Percentiles rank a stretch among this genome's conserved stretches.
Conservation (phyloP, 805 yeast genomes). For the Blastobotrys terrestris region DNA sequence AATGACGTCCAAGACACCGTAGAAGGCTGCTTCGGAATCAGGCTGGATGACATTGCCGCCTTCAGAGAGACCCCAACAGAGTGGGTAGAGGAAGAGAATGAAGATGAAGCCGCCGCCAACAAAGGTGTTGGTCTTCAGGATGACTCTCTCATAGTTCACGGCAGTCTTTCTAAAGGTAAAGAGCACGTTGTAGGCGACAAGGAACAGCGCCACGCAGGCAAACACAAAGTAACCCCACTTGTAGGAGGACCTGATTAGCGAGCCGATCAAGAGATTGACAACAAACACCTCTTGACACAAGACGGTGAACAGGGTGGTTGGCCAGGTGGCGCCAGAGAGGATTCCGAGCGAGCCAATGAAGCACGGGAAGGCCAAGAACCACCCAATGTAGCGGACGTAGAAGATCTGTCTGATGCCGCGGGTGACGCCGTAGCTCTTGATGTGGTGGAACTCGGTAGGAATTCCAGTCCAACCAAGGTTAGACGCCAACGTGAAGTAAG, state of each 20-base stretch:
- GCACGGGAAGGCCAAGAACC: conserved; percentile 51
- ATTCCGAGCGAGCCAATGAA: conserved; percentile 32
- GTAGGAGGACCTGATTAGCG: conserved; percentile 48
- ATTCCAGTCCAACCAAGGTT: conserved; percentile 50
- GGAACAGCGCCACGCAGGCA: conserved; percentile 40
- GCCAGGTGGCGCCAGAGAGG: conserved; percentile 29
- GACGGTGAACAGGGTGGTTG: conserved; percentile 29
- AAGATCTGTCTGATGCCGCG: conserved; percentile 45
- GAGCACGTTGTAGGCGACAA: conserved; percentile 21
- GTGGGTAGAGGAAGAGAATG: conserved; percentile 46
- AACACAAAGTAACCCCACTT: conserved; percentile 67
- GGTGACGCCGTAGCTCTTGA: conserved; percentile 22
- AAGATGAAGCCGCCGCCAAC: conserved; percentile 19
- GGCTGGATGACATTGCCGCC: conserved; percentile 59
- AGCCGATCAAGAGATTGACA: conserved; percentile 50
- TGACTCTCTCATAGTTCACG: not conserved
- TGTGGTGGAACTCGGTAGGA: conserved; percentile 44
- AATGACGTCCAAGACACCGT: conserved; percentile 51
- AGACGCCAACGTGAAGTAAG: conserved; percentile 53
- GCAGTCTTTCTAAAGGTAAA: conserved; percentile 12
- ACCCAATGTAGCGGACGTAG: conserved; percentile 50
- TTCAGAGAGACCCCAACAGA: conserved; percentile 50
- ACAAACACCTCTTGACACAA: conserved; percentile 43
- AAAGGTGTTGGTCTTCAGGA: conserved; percentile 5
- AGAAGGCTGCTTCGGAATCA: conserved; percentile 53